Conservation (phyloP, 331 rosid genomes). For the Prunus yedoensis region DNA sequence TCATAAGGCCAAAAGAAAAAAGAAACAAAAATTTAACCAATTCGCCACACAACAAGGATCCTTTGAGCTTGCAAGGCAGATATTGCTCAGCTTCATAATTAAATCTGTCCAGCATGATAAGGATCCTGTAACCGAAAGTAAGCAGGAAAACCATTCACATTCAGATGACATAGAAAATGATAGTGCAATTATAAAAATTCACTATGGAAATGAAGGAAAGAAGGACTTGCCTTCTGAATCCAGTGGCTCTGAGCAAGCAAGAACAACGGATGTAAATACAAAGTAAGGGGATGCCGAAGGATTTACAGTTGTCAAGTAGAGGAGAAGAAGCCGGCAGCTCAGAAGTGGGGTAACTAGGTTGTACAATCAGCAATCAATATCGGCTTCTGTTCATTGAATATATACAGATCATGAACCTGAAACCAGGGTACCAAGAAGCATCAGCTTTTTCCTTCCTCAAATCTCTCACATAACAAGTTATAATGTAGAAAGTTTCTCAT, state of each 20-base stretch:
- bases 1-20: too few relatives aligned
- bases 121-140: conserved; percentile 47
- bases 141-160: conserved; percentile 26
- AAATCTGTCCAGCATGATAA: conserved; percentile 65
- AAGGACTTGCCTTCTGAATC: conserved; percentile 28
- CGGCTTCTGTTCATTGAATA: conserved; percentile 76
- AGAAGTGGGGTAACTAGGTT: conserved; percentile 59
- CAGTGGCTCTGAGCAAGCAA: conserved; percentile 32
- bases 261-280: conserved; percentile 32
- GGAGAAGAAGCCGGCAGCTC: conserved; percentile 69
- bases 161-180: conserved; percentile 67
- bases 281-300: conserved; percentile 62
- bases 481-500: conserved; percentile 14
- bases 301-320: conserved; percentile 62
- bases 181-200: conserved; percentile 66
- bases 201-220: conserved; percentile 53
- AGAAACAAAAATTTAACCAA: too few relatives aligned
- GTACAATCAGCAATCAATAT: conserved; percentile 71
- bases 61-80: conserved; percentile 79
- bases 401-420: background rate
- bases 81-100: conserved; percentile 80
- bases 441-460: conserved; percentile 4
- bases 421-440: background rate
- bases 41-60: too few relatives aligned
- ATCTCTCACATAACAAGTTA: conserved; percentile 35